Conservation (phyloP, 257 asterid species). For the Agastache rugosa region DNA sequence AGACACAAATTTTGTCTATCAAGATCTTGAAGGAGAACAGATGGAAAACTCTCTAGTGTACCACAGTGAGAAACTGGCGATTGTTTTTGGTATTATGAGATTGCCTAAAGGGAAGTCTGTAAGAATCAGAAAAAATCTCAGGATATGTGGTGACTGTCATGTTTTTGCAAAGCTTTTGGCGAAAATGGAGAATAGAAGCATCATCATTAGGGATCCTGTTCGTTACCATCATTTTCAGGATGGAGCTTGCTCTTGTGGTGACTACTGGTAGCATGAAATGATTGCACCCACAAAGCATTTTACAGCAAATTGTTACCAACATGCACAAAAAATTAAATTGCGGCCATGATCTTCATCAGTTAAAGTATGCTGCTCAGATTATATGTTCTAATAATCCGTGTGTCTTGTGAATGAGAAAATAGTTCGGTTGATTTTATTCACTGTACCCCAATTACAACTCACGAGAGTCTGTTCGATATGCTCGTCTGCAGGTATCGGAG, state of each 20-base stretch:
- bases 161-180: conserved; percentile 77
- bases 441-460: not conserved
- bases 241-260: conserved; percentile 89
- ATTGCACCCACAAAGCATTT: not conserved
- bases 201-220: conserved; percentile 87
- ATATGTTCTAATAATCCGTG: not conserved
- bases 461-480: not conserved
- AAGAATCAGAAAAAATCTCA: conserved; percentile 80
- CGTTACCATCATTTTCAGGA: conserved; percentile 90
- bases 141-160: conserved; percentile 94
- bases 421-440: not conserved
- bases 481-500: conserved; percentile 30
- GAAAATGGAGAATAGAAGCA: conserved; percentile 58
- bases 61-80: conserved; percentile 93
- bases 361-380: conserved; percentile 29
- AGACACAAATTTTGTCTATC: conserved; percentile 81
- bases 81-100: conserved; percentile 71
- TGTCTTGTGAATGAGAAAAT: conserved; percentile 5
- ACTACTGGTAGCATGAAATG: conserved; percentile 72
- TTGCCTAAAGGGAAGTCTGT: conserved; percentile 67
- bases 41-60: conserved; percentile 77
- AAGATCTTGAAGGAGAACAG: conserved; percentile 91
- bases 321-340: conserved; percentile 2
- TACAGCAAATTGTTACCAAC: not conserved
- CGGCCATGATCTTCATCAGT: conserved; percentile 19